Evolutionary conservation across 2,329 filamentous ascomycete genomes (phyloP), one percentile per base, ranked within the genome.

Genomic region (Alternaria gaisen): DNA sequence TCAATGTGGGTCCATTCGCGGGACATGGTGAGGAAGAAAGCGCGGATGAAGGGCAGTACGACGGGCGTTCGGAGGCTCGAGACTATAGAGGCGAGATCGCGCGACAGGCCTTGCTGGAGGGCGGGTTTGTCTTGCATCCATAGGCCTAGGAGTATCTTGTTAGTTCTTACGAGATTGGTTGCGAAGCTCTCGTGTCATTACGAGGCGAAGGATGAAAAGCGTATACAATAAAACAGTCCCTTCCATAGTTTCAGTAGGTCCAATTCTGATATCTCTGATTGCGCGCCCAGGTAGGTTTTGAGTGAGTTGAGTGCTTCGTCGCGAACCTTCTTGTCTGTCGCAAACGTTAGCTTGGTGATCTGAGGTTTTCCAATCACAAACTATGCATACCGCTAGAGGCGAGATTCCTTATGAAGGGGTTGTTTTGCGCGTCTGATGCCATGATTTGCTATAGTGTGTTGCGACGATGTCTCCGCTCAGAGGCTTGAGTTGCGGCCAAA

Each of bases 161-260:
- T 40, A 70, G 62, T 42, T 20, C 30, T 65, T 20, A 32, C 30
- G 28, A 5, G 40, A 42, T 24, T 53, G 28, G 30, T 16, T 38
- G 28, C 28, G 24, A 16, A 10, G 55, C 20, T 30, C 8, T 22
- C 1, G n/a, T 12, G 14, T 22, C 24, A n/a, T 26, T 32, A 6
- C 4, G 5, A n/a, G 18, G 8, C 38, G n/a, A 34, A 43, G 36
- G 4, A 20, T 20, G 12, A n/a, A n/a, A 26, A 53, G 36, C 41
- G 36, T 82, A 55, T 82, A 86, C 87, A 88, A 84, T 93, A 97
- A 83, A 95, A 97, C 20, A 98, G 87, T 5, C 93, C 94, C 77
- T 96, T 97, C 93, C 93, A 97, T 67, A 98, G 86, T 82, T 97
- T 97, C 62, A 94, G 84, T 51, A 92, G 83, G 66, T 97, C 93